Conservation (phyloP, 768 basidiomycete genomes). For the Gyrodon lividus region DNA sequence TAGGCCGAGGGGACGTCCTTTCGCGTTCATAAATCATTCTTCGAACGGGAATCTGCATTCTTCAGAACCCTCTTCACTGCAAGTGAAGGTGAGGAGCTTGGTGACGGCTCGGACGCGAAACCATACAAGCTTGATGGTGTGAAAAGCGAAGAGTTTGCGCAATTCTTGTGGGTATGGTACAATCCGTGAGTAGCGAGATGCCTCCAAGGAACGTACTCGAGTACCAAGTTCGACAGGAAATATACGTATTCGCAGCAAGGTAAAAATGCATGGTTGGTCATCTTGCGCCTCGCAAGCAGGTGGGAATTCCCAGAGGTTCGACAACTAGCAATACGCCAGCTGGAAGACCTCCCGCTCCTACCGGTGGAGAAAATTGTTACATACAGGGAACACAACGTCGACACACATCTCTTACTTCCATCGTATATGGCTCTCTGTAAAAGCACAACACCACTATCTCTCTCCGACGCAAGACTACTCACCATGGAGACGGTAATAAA, state of each 20-base stretch:
- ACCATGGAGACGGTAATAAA: constrained; percentile 54
- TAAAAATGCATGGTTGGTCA: constrained; percentile 50
- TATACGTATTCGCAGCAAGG: constrained; percentile 56
- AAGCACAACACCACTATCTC: constrained; percentile 48
- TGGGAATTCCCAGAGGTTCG: constrained; percentile 58
- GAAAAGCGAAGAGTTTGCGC: constrained; percentile 39
- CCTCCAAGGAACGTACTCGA: not conserved
- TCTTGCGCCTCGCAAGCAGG: constrained; percentile 50
- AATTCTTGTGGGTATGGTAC: constrained; percentile 56
- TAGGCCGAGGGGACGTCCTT: constrained; percentile 37
- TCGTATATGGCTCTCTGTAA: constrained; percentile 53
- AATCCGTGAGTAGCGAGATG: constrained; percentile 41
- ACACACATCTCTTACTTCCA: constrained; percentile 46
- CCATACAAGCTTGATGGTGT: constrained; percentile 29
- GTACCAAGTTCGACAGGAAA: constrained; percentile 35
- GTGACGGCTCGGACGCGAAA: not conserved
- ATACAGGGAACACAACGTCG: constrained; percentile 54
- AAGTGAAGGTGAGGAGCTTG: not conserved
- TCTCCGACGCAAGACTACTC: constrained; percentile 55
- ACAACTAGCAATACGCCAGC: constrained; percentile 51
- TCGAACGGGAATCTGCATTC: constrained; percentile 34
- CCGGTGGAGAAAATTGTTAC: constrained; percentile 54
- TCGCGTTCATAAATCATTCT: constrained; percentile 36
- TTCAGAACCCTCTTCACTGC: constrained; percentile 28
- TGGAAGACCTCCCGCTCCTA: constrained; percentile 46